These are phyloP conservation scores for Cytospora mali DNA, from an alignment of 2,329 filamentous ascomycete genomes.

Conservation along the genomic window DNA sequence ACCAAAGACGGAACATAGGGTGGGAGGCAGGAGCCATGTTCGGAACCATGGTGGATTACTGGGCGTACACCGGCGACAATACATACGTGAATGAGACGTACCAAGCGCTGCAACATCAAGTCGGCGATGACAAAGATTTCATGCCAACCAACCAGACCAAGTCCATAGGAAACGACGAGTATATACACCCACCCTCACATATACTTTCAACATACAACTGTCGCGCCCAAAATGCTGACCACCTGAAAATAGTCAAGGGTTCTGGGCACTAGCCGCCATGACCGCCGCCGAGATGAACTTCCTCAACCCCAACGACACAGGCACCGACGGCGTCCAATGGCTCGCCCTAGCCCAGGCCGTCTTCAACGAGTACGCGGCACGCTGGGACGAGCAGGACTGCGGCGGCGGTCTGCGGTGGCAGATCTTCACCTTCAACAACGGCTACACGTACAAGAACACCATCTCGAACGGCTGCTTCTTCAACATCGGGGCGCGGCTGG, in stretches of 20 bases:
- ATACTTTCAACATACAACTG: neutral
- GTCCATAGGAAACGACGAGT: constrained; percentile 66
- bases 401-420: constrained; percentile 80
- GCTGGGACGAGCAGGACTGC: constrained; percentile 70
- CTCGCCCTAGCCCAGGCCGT: constrained; percentile 75
- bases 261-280: constrained; percentile 73
- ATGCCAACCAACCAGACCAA: constrained; percentile 58
- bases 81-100: constrained; percentile 59
- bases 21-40: constrained; percentile 71
- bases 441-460: constrained; percentile 59
- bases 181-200: constrained; percentile 42
- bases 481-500: constrained; percentile 59
- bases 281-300: constrained; percentile 71
- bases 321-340: constrained; percentile 61
- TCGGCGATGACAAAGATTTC: constrained; percentile 55
- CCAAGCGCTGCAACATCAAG: constrained; percentile 55
- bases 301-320: constrained; percentile 50
- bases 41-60: constrained; percentile 66
- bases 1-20: constrained; percentile 51
- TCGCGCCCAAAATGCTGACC: constrained; percentile 38
- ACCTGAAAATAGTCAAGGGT: constrained; percentile 64
- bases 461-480: constrained; percentile 54
- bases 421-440: constrained; percentile 80
- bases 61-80: constrained; percentile 61
- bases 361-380: constrained; percentile 76